phyloP scores from a whole-genome alignment of 2,329 filamentous ascomycete genomes.

The Grosmannia penicillata region DNA sequence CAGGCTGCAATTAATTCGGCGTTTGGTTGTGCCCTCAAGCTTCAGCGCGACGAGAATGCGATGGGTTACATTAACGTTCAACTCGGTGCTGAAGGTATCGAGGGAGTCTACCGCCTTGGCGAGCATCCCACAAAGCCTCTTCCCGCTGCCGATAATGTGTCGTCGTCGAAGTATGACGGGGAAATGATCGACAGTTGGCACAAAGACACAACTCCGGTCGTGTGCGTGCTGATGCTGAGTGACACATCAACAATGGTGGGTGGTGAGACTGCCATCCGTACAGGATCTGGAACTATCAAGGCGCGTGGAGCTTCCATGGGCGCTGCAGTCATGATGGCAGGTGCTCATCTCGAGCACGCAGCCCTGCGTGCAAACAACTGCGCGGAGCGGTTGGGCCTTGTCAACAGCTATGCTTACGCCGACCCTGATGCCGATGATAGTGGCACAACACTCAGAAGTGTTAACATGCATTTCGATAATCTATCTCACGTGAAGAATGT shows the following conservation, averaged over 20 bases:
- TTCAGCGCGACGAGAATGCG: constrained; percentile 7
- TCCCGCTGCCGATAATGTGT: background rate
- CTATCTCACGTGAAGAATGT: constrained; percentile 4
- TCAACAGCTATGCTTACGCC: constrained; percentile 9
- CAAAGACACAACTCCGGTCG: constrained; percentile 7
- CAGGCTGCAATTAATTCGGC: constrained; percentile 5
- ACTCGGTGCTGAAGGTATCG: constrained; percentile 7
- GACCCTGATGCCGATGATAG: constrained; percentile 8
- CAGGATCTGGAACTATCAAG: constrained; percentile 4
- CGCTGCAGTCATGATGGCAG: constrained; percentile 8
- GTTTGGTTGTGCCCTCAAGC: constrained; percentile 2
- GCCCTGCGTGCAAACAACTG: constrained; percentile 9
- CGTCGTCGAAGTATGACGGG: background rate
- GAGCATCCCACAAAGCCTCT: constrained; percentile 5
- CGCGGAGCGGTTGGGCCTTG: constrained; percentile 7
- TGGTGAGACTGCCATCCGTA: constrained; percentile 9
- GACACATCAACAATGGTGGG: constrained; percentile 9
- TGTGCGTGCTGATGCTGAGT: constrained; percentile 9
- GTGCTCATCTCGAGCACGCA: constrained; percentile 7
- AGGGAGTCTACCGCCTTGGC: constrained; percentile 6
- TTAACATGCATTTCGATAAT: constrained; percentile 6
- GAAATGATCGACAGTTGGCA: constrained; percentile 7
- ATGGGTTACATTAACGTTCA: constrained; percentile 10
- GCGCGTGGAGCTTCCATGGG: constrained; percentile 7
- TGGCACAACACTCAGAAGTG: constrained; percentile 6